phyloP scores from a whole-genome alignment of 2,329 filamentous ascomycete genomes.

The Madurella mycetomatis region DNA sequence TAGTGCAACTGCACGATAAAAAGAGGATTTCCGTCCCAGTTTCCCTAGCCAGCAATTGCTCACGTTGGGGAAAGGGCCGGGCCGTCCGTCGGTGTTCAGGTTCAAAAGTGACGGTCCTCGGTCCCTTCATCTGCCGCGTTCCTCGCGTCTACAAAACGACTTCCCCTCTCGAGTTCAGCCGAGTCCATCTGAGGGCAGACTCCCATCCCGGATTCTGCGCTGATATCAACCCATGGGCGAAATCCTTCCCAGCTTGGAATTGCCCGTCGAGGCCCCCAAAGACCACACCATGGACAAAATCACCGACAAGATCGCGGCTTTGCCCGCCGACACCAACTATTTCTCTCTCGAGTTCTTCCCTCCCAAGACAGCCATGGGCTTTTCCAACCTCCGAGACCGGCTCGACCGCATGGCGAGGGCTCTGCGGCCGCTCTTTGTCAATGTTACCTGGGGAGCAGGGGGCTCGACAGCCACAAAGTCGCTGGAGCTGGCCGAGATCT shows the following conservation, averaged over 20 bases:
- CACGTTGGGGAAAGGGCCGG: background rate
- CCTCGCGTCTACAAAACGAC: background rate
- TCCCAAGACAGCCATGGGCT: conserved; percentile 93
- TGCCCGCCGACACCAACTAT: conserved; percentile 77
- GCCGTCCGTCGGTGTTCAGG: too few species aligned
- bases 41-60: background rate
- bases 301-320: conserved; percentile 87
- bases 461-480: conserved; percentile 89
- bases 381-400: conserved; percentile 86
- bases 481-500: conserved; percentile 89
- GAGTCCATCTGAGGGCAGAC: background rate
- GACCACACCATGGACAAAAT: conserved; percentile 69
- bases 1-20: conserved; percentile 5
- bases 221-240: conserved; percentile 16
- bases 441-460: conserved; percentile 95
- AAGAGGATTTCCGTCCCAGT: conserved; percentile 5
- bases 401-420: conserved; percentile 93
- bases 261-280: conserved; percentile 18
- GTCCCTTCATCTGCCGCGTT: background rate
- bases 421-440: conserved; percentile 88
- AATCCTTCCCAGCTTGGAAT: conserved; percentile 17
- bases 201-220: background rate
- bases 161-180: background rate
- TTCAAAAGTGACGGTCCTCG: too few species aligned
- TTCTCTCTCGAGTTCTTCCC: conserved; percentile 99